These are phyloP conservation scores for Edaphochlamys debaryana DNA, from an alignment of 139 green algal species.

Conservation along the genomic window DNA sequence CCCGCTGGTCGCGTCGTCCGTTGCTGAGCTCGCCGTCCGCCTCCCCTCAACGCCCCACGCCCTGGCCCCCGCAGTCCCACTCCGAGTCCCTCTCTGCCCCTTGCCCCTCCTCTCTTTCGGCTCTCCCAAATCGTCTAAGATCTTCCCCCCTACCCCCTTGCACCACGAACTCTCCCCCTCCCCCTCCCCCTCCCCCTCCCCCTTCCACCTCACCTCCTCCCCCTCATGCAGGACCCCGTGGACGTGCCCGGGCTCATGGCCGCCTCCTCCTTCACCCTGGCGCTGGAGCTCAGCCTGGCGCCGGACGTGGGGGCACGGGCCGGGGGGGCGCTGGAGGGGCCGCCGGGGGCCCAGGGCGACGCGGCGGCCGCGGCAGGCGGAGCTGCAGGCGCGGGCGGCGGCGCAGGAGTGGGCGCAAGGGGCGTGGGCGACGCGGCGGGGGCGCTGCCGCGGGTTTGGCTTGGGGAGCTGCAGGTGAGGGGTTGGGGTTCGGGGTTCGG, in stretches of 20 bases:
- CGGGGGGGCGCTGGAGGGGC: neutral
- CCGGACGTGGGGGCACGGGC: slow-evolving; percentile 19
- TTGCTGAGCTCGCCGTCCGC: too few species aligned
- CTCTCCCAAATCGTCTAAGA: too few species aligned
- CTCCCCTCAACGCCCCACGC: too few species aligned
- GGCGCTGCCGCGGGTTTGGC: slow-evolving; percentile 38
- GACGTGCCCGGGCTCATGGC: slow-evolving; percentile 52
- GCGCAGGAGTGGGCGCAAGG: neutral
- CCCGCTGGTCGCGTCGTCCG: too few species aligned
- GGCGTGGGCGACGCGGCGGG: neutral
- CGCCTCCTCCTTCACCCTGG: slow-evolving; percentile 43
- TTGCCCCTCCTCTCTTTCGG: too few species aligned
- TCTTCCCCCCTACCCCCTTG: too few species aligned
- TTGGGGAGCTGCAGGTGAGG: slow-evolving; percentile 56
- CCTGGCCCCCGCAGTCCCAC: too few species aligned
- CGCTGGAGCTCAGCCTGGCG: slow-evolving; percentile 47
- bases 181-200: slow-evolving; percentile 63
- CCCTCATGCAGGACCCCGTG: slow-evolving; percentile 55
- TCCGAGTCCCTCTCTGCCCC: too few species aligned
- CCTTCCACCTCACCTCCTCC: slow-evolving; percentile 51
- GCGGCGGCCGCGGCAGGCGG: too few species aligned
- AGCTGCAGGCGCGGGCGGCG: neutral
- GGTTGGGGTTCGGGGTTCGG: too few species aligned
- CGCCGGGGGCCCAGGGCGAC: too few species aligned
- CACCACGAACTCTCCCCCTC: too few species aligned